A percentile compares a stretch with the other conserved stretches of the same genome.
These are phyloP conservation scores for Kalmanozyma brasiliensis DNA, from an alignment of 1,284 basidiomycete genomes.

Conservation along the genomic window DNA sequence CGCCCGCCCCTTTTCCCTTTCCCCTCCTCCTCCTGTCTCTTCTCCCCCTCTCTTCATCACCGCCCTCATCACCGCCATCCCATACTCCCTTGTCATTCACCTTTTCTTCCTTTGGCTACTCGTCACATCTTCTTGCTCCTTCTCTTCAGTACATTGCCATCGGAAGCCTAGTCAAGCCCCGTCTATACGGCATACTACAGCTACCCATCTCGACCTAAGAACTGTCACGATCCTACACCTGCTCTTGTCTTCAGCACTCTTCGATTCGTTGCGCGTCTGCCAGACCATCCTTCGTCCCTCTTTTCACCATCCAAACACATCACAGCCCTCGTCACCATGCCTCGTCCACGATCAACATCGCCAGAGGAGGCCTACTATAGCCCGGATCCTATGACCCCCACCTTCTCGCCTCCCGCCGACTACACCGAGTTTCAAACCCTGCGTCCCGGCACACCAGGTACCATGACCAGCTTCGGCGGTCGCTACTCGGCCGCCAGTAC, in stretches of 20 bases:
- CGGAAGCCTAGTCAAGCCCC: too few species aligned
- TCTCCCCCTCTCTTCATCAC: too few species aligned
- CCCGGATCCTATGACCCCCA: slow-evolving; percentile 41
- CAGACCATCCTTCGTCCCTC: too few species aligned
- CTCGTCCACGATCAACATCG: slow-evolving; percentile 14
- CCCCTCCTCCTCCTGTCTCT: not conserved
- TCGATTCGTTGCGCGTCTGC: not conserved
- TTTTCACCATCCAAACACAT: not conserved
- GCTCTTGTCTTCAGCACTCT: not conserved
- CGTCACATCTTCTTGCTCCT: not conserved
- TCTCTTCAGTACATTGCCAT: not conserved
- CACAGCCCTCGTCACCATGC: slow-evolving; percentile 14
- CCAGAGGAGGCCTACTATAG: slow-evolving; percentile 32
- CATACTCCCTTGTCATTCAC: not conserved
- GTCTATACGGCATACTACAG: too few species aligned
- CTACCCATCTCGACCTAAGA: too few species aligned
- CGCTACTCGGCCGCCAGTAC: slow-evolving; percentile 34
- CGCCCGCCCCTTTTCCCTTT: not conserved
- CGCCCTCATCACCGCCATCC: too few species aligned
- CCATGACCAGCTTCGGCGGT: slow-evolving; percentile 24
- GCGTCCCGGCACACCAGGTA: slow-evolving; percentile 41
- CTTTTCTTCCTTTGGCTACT: not conserved
- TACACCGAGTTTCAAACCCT: slow-evolving; percentile 46
- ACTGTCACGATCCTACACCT: too few species aligned
- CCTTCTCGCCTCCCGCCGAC: slow-evolving; percentile 43